Percentiles rank a stretch among this genome's conserved stretches.
Evolutionary conservation across 805 yeast species (phyloP).

Genomic region (Kodamaea neixiangensis): DNA sequence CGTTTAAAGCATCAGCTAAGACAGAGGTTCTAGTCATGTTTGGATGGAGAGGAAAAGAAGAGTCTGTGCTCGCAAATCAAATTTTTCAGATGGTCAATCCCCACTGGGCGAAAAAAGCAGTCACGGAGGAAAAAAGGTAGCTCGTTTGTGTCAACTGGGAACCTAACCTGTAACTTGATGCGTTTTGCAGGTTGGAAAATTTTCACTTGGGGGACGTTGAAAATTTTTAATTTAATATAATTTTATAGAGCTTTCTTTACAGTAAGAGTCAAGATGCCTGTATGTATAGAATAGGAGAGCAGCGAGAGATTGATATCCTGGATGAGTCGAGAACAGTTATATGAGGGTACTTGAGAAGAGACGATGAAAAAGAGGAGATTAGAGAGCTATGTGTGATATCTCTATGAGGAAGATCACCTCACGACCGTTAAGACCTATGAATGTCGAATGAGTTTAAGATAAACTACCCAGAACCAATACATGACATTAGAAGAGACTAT

Average conservation of each 20-base stretch:
- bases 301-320: neutral
- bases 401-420: no score
- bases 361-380: neutral
- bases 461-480: no score
- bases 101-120: constrained; percentile 9
- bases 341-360: constrained; percentile 4
- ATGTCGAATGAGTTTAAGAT: no score
- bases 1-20: constrained; percentile 38
- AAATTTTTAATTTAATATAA: constrained; percentile 4
- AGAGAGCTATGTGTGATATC: no score
- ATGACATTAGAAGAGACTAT: no score
- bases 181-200: constrained; percentile 10
- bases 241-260: constrained; percentile 12
- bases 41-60: constrained; percentile 12
- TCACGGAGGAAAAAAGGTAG: constrained; percentile 6
- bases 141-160: neutral
- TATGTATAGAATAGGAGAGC: constrained; percentile 27
- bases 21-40: constrained; percentile 38
- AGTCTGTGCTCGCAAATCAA: constrained; percentile 3
- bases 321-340: neutral
- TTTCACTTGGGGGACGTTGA: constrained; percentile 6
- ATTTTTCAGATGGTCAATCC: neutral
- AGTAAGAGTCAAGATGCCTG: constrained; percentile 40
- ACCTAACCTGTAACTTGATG: neutral
- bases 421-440: no score